A percentile compares a stretch with the other conserved stretches of the same genome.
These are phyloP conservation scores for Trichodelitschia bisporula DNA, from an alignment of 495 filamentous ascomycete species.

Conservation along the genomic window DNA sequence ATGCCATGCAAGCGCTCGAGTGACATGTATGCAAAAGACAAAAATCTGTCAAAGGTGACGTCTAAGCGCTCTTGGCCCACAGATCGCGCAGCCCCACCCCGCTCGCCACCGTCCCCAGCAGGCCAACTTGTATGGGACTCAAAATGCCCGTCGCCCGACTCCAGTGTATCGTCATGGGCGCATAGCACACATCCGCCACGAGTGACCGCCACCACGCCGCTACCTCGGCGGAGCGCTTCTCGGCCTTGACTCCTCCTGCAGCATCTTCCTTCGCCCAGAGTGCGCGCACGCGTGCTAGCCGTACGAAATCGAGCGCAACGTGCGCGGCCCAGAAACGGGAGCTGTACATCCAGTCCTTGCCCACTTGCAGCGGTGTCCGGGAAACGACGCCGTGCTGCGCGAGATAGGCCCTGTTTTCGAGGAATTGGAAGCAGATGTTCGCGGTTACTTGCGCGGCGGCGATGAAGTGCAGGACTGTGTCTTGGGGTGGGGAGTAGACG, in stretches of 20 bases:
- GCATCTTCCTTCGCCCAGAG: slow-evolving; percentile 13
- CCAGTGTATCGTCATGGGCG: slow-evolving; percentile 54
- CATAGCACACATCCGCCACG: slow-evolving; percentile 27
- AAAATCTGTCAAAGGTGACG: not conserved
- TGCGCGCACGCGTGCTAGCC: slow-evolving; percentile 27
- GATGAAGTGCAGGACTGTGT: slow-evolving; percentile 3
- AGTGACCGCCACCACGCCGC: slow-evolving; percentile 14
- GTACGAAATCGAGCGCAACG: slow-evolving; percentile 48
- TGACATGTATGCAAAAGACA: too few relatives aligned
- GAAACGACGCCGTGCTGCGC: slow-evolving; percentile 37
- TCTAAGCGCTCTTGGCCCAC: slow-evolving; percentile 25
- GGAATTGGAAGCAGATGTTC: slow-evolving; percentile 43
- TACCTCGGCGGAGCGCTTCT: slow-evolving; percentile 17
- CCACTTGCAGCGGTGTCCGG: slow-evolving; percentile 24
- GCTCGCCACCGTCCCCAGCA: slow-evolving; percentile 40
- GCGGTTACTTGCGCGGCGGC: slow-evolving; percentile 36
- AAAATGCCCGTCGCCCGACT: slow-evolving; percentile 44
- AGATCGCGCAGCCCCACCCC: slow-evolving; percentile 38
- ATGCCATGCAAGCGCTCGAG: not conserved
- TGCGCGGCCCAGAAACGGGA: slow-evolving; percentile 56
- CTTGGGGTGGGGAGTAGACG: slow-evolving; percentile 1
- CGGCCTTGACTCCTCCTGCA: slow-evolving; percentile 13
- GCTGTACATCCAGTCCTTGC: slow-evolving; percentile 59
- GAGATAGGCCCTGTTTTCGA: slow-evolving; percentile 72
- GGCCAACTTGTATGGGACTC: slow-evolving; percentile 30